Evolutionary conservation across 305 asterid species (phyloP).

Genomic region (Andrographis paniculata): DNA sequence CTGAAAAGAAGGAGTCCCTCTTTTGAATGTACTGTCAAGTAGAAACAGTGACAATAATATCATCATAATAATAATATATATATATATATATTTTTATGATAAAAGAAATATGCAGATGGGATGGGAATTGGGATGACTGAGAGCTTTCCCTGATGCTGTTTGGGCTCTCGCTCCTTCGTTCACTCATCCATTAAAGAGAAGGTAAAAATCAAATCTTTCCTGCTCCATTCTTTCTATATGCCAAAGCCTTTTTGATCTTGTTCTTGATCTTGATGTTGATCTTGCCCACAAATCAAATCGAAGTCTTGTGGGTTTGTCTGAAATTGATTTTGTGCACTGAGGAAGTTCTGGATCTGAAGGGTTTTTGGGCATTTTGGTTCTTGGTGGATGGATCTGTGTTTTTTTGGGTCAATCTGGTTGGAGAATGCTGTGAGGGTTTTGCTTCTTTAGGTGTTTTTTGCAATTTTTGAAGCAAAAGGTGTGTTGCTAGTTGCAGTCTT

Average conservation of each 20-base stretch:
- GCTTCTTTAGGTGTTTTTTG: background rate
- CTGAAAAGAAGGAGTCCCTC: background rate
- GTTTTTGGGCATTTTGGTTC: slow-evolving; percentile 3
- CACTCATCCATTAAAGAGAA: slow-evolving; percentile 20
- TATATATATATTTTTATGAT: slow-evolving; percentile 6
- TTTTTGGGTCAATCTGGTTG: background rate
- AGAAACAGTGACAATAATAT: slow-evolving; percentile 14
- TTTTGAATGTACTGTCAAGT: background rate
- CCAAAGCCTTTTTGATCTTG: slow-evolving; percentile 12
- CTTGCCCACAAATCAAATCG: slow-evolving; percentile 9
- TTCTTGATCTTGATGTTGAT: slow-evolving; percentile 16
- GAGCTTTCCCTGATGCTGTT: slow-evolving; percentile 40
- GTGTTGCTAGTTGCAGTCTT: background rate
- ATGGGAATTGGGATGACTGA: too few species aligned
- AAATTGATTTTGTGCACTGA: slow-evolving; percentile 4
- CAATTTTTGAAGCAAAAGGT: slow-evolving; percentile 5
- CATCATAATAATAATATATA: too few species aligned
- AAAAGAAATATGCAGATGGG: slow-evolving; percentile 31
- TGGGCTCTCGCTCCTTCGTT: slow-evolving; percentile 18
- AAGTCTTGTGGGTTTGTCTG: slow-evolving; percentile 12
- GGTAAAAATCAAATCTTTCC: slow-evolving; percentile 23
- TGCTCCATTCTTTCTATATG: slow-evolving; percentile 8
- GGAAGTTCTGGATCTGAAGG: slow-evolving; percentile 24
- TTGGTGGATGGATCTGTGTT: slow-evolving; percentile 27
- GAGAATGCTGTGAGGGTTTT: slow-evolving; percentile 11